These are phyloP conservation scores for Chimonanthus praecox DNA, from an alignment of 164 flowering plant genomes.

Conservation along the genomic window DNA sequence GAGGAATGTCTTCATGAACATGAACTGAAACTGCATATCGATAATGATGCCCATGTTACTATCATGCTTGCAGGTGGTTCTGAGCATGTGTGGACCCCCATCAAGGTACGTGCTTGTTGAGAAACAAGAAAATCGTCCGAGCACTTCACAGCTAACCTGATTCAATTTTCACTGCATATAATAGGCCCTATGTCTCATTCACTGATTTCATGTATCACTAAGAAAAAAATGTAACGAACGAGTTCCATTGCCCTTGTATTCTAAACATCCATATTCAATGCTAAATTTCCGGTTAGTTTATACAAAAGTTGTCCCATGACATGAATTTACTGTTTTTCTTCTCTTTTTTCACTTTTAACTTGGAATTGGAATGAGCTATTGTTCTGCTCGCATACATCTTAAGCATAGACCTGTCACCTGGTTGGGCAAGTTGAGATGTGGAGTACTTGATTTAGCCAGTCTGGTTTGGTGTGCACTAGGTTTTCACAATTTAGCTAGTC, in stretches of 20 bases:
- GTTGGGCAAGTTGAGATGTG: too few relatives aligned
- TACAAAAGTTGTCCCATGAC: too few relatives aligned
- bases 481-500: too few relatives aligned
- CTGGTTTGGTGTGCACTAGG: too few relatives aligned
- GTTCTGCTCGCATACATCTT: background rate
- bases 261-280: background rate
- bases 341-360: too few relatives aligned
- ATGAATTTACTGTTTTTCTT: too few relatives aligned
- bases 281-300: too few relatives aligned
- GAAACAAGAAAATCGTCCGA: conserved; percentile 5
- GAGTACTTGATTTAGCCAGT: too few relatives aligned
- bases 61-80: conserved; percentile 46
- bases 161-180: background rate
- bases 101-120: conserved; percentile 28
- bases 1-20: background rate
- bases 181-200: background rate
- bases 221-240: background rate
- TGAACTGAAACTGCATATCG: background rate
- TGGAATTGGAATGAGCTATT: too few relatives aligned
- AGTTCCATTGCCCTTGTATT: background rate
- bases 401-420: too few relatives aligned
- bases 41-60: background rate
- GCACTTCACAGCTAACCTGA: conserved; percentile 5
- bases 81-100: conserved; percentile 82
- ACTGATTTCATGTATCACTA: background rate